phyloP scores from a whole-genome alignment of 2,329 filamentous ascomycete genomes.

The Microsporum audouinii region DNA sequence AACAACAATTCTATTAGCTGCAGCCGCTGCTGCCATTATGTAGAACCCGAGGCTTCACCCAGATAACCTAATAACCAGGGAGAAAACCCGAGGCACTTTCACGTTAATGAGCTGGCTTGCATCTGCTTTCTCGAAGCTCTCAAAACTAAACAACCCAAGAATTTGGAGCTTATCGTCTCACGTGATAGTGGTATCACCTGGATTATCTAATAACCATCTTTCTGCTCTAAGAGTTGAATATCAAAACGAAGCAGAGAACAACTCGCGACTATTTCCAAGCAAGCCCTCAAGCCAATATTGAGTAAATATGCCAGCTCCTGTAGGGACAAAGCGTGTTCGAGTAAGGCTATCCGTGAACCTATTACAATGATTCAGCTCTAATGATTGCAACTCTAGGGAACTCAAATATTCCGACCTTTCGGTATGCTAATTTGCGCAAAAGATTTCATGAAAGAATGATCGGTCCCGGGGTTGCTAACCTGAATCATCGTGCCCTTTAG shows the following conservation, averaged over 20 bases:
- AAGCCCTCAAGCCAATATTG: background rate
- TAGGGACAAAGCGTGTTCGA: constrained; percentile 44
- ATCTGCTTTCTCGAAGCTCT: background rate
- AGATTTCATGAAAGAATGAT: constrained; percentile 26
- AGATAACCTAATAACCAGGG: background rate
- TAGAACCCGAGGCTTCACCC: background rate
- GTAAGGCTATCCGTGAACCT: constrained; percentile 21
- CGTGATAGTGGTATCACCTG: background rate
- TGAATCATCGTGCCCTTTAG: constrained; percentile 29
- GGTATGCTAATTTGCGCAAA: constrained; percentile 20
- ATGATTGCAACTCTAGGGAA: constrained; percentile 24
- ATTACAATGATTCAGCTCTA: constrained; percentile 12
- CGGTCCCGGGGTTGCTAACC: background rate
- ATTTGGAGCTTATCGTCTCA: background rate
- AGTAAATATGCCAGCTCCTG: constrained; percentile 40
- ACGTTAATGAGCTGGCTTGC: background rate
- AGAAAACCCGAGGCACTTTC: background rate
- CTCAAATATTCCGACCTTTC: constrained; percentile 39
- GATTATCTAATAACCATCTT: background rate
- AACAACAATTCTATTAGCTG: constrained; percentile 70
- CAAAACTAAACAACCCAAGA: background rate
- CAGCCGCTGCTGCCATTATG: constrained; percentile 30
- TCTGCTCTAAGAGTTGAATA: background rate
- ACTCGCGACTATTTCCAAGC: background rate
- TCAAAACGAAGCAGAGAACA: background rate